Base-by-base conservation (phyloP, 371 early-diverging fungal species). In the Blastocladiella emersonii region DNA sequence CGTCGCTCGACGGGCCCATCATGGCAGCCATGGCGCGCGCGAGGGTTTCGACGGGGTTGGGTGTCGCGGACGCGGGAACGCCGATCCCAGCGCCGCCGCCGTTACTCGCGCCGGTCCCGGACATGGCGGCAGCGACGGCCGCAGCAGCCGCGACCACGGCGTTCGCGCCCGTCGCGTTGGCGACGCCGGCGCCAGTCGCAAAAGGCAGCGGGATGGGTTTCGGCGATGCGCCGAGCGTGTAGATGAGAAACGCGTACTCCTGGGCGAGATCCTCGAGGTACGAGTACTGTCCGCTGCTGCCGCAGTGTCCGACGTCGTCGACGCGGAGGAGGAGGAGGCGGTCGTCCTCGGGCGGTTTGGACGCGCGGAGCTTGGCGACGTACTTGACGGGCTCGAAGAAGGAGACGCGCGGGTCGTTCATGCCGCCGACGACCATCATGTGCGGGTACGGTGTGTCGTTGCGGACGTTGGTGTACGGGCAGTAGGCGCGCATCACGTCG, bases 331-430 rank as follows among this genome's bases (percentile, higher is more conserved):
- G 45, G 36, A 83, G 39, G 63, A 75, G 63, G 2, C 72, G 67
- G 21, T 63, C 67, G 19, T 30, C 37, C 59, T 62, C n/a, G n/a
- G n/a, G n/a, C n/a, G n/a, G 63, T 34, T 64, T 21, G 43, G 5
- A 1, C 15, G 34, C 7, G 15, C 59, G 59, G 30, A 59, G 25
- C 37, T 59, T 59, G 19, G 59, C 59, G n/a, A 37, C 37, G 1
- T 4, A 84, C 61, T 86, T 85, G 53, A 76, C 65, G 3, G 84
- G 86, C 64, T 85, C 85, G 68, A 71, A 79, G 67, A 74, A 81
- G 25, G 65, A 68, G 17, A 85, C 85, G 5, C 86, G 73, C 5
- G 82, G 84, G 62, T 85, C 85, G 59, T 82, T 82, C 69, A 85
- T 64, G 8, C 86, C 84, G 30, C 75, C 81, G 36, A 78, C 71